phyloP scores from a whole-genome alignment of 768 basidiomycete genomes.

The Hericium rajendrae region DNA sequence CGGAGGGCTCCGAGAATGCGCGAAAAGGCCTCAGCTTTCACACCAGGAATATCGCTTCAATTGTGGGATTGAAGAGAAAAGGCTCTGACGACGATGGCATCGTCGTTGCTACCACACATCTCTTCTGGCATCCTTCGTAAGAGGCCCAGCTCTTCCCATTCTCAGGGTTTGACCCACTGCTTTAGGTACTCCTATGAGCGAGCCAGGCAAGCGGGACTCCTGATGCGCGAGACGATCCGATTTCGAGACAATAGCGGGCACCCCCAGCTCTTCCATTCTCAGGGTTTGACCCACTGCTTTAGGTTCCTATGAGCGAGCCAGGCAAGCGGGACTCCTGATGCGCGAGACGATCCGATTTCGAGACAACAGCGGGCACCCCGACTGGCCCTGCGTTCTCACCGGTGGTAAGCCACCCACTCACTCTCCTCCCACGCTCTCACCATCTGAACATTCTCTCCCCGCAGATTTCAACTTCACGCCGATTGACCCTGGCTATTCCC shows the following conservation, averaged over 20 bases:
- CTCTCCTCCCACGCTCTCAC: not conserved
- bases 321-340: constrained; percentile 74
- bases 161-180: constrained; percentile 3
- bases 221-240: constrained; percentile 50
- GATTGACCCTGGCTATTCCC: constrained; percentile 70
- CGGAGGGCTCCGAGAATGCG: constrained; percentile 22
- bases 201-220: constrained; percentile 70
- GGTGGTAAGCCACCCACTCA: constrained; percentile 48
- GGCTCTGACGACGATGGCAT: constrained; percentile 40
- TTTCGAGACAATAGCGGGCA: constrained; percentile 41
- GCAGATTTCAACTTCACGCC: constrained; percentile 90
- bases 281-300: constrained; percentile 3
- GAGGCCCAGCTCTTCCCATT: constrained; percentile 15
- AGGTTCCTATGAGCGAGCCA: constrained; percentile 77
- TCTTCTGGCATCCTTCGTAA: constrained; percentile 92
- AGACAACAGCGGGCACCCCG: constrained; percentile 27
- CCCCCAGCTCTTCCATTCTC: constrained; percentile 3
- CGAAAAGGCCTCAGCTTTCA: constrained; percentile 50
- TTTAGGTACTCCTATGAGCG: constrained; percentile 74
- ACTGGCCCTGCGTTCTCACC: constrained; percentile 77
- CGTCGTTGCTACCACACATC: constrained; percentile 80
- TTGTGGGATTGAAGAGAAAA: constrained; percentile 53
- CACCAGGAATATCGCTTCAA: constrained; percentile 73
- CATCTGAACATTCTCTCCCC: not conserved
- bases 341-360: constrained; percentile 54